phyloP scores from a whole-genome alignment of 805 yeast species.

The Wickerhamomyces tratensis region DNA sequence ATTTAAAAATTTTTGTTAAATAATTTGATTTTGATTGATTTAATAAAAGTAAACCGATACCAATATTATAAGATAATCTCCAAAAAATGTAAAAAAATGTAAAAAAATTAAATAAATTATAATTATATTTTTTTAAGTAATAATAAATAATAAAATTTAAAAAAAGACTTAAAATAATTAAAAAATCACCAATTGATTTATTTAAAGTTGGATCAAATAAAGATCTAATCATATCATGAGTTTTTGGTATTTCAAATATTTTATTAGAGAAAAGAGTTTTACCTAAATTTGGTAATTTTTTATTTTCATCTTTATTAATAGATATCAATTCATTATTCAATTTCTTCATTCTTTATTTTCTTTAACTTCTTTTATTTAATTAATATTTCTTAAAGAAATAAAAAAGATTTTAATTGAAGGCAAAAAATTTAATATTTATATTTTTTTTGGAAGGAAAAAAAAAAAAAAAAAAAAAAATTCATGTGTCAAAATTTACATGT shows the following conservation, averaged over 20 bases:
- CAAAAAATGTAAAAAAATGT: slow-evolving; percentile 51
- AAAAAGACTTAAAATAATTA: slow-evolving; percentile 38
- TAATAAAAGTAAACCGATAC: slow-evolving; percentile 64
- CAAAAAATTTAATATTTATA: too few relatives aligned
- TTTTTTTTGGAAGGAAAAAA: too few relatives aligned
- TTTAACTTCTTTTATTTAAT: too few relatives aligned
- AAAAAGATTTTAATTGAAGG: too few relatives aligned
- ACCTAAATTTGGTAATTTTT: too few relatives aligned
- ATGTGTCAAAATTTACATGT: too few relatives aligned
- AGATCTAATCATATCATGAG: slow-evolving; percentile 79
- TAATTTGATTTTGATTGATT: slow-evolving; percentile 52
- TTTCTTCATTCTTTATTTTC: too few relatives aligned
- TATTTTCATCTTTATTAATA: too few relatives aligned
- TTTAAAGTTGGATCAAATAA: slow-evolving; percentile 66
- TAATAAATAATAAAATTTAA: slow-evolving; percentile 25
- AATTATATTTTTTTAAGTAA: too few relatives aligned
- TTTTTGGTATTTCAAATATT: slow-evolving; percentile 31
- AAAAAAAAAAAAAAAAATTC: too few relatives aligned
- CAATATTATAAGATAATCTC: slow-evolving; percentile 68
- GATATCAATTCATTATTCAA: too few relatives aligned
- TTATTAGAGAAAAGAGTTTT: slow-evolving; percentile 7
- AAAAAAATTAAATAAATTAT: slow-evolving; percentile 3
- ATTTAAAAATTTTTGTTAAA: slow-evolving; percentile 25
- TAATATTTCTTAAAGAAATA: too few relatives aligned
- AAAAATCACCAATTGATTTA: slow-evolving; percentile 57